Conservation (phyloP, 768 basidiomycete genomes). For the Daedaleopsis sinensis region DNA sequence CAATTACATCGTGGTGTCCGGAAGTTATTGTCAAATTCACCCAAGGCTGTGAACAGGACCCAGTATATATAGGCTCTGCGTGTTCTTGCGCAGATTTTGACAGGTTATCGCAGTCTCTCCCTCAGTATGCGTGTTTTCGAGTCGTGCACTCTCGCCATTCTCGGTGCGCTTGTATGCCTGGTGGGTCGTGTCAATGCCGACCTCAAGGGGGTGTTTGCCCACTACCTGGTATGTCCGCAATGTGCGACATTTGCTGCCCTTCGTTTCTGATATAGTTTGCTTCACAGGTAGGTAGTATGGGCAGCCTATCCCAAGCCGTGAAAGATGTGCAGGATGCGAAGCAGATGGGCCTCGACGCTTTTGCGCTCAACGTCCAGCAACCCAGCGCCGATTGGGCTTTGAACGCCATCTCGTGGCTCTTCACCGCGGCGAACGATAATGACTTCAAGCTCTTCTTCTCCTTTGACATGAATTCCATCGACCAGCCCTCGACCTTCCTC, state of each 20-base stretch:
- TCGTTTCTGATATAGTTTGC: not conserved
- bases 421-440: constrained; percentile 34
- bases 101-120: too few species aligned
- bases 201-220: not conserved
- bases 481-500: constrained; percentile 5
- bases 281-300: constrained; percentile 12
- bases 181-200: not conserved
- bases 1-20: too few species aligned
- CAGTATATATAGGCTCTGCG: too few species aligned
- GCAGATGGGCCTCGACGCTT: constrained; percentile 46
- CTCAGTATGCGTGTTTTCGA: not conserved
- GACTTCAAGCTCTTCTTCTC: constrained; percentile 67
- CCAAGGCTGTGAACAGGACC: too few species aligned
- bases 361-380: constrained; percentile 53
- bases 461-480: constrained; percentile 65
- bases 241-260: not conserved
- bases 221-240: not conserved
- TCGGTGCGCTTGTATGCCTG: not conserved
- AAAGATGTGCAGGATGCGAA: constrained; percentile 15
- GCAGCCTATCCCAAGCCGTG: constrained; percentile 3
- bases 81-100: too few species aligned
- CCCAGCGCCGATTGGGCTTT: not conserved
- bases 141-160: not conserved
- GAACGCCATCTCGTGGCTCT: constrained; percentile 28
- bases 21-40: too few species aligned